Percentiles rank a stretch among this genome's conserved stretches.
phyloP scores from a whole-genome alignment of 2,329 filamentous ascomycete species.

The Zymoseptoria pseudotritici region DNA sequence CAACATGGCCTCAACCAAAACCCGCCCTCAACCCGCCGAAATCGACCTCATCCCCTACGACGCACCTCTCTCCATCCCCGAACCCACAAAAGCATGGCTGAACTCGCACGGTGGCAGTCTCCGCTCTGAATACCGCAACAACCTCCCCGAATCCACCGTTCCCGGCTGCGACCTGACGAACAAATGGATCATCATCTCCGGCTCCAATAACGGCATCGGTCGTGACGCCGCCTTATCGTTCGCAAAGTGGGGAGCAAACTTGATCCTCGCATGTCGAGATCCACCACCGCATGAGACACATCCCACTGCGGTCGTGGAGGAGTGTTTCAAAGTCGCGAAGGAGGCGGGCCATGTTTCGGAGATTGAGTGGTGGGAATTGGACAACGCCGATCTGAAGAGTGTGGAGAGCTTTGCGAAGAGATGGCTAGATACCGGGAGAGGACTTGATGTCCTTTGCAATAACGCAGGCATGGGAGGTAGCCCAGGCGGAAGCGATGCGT shows the following conservation, averaged over 20 bases:
- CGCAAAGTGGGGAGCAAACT: slow-evolving; percentile 24
- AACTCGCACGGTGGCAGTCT: not conserved
- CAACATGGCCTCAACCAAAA: not conserved
- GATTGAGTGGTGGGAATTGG: slow-evolving; percentile 8
- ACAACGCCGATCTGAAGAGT: slow-evolving; percentile 11
- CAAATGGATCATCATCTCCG: slow-evolving; percentile 14
- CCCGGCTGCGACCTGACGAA: slow-evolving; percentile 3
- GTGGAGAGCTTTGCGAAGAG: slow-evolving; percentile 24
- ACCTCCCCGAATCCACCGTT: not conserved
- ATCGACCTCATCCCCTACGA: slow-evolving; percentile 1
- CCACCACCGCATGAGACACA: slow-evolving; percentile 20
- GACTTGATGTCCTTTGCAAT: slow-evolving; percentile 23
- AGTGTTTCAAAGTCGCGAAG: slow-evolving; percentile 13
- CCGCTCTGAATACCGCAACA: not conserved
- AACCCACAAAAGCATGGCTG: not conserved
- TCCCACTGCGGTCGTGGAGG: slow-evolving; percentile 17
- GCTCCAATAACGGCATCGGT: slow-evolving; percentile 25
- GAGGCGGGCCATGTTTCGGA: slow-evolving; percentile 1
- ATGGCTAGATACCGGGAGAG: slow-evolving; percentile 20
- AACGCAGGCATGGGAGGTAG: slow-evolving; percentile 25
- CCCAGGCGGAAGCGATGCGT: slow-evolving; percentile 2
- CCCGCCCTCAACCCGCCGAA: not conserved
- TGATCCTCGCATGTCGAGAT: slow-evolving; percentile 23
- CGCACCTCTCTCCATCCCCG: not conserved
- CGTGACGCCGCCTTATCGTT: slow-evolving; percentile 21